phyloP scores from a whole-genome alignment of 2,329 filamentous ascomycete genomes.

The Thermomyces lanuginosus region DNA sequence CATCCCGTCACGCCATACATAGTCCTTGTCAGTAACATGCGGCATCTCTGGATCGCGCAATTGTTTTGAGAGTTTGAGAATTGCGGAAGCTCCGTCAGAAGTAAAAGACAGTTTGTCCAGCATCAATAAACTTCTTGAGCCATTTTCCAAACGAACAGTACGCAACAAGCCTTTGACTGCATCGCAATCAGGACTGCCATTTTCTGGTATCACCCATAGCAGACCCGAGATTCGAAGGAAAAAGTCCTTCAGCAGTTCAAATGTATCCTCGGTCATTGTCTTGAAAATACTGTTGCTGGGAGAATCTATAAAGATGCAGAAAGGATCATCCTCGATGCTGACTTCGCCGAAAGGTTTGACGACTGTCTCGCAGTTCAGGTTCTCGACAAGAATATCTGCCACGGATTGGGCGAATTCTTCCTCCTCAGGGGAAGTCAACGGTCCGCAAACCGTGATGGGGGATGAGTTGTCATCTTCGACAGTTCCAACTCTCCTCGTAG shows the following conservation, averaged over 20 bases:
- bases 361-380: neutral
- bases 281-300: constrained; percentile 1
- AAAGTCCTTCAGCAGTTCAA: neutral
- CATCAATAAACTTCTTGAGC: neutral
- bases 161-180: constrained; percentile 1
- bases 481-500: neutral
- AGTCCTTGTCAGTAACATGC: neutral
- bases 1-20: neutral
- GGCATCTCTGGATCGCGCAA: constrained; percentile 1
- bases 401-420: neutral
- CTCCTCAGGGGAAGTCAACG: neutral
- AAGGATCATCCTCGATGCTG: neutral
- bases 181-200: neutral
- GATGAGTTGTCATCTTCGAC: neutral
- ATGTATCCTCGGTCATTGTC: neutral
- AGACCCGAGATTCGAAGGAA: neutral
- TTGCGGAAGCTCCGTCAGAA: neutral
- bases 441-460: neutral
- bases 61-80: neutral
- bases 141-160: constrained; percentile 1
- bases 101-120: constrained; percentile 1
- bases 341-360: neutral
- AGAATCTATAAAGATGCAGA: constrained; percentile 1
- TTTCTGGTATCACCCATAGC: neutral
- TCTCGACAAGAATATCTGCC: neutral